Conservation (phyloP, 345 rosid species). For the Hevea brasiliensis region DNA sequence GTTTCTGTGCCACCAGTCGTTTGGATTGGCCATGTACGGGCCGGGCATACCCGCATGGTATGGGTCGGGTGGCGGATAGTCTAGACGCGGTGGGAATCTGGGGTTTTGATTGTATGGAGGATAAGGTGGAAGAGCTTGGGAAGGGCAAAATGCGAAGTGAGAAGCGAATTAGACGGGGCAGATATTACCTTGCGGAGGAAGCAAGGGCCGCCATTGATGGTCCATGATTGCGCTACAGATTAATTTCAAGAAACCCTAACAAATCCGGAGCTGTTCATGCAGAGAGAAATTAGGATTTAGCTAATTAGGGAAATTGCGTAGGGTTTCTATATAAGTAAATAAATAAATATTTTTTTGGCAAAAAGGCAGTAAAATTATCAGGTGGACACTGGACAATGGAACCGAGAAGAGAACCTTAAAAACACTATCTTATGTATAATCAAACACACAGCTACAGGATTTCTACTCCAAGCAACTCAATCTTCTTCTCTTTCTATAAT, state of each 20-base stretch:
- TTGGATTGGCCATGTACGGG: slow-evolving; percentile 12
- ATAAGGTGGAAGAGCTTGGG: slow-evolving; percentile 30
- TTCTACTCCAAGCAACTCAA: no score
- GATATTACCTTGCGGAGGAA: slow-evolving; percentile 38
- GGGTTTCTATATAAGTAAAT: no score
- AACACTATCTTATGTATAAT: no score
- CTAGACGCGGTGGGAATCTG: slow-evolving; percentile 38
- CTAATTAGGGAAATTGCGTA: background rate
- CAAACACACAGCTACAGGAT: no score
- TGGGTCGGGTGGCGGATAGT: slow-evolving; percentile 43
- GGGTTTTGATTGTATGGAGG: slow-evolving; percentile 40
- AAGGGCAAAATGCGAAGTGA: slow-evolving; percentile 77
- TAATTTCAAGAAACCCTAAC: slow-evolving; percentile 10
- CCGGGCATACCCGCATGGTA: slow-evolving; percentile 28
- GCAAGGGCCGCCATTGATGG: slow-evolving; percentile 63
- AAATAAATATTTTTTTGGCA: no score
- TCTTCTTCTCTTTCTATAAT: no score
- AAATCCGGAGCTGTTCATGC: no score
- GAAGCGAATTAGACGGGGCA: slow-evolving; percentile 63
- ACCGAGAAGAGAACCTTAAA: no score
- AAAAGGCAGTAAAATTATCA: no score
- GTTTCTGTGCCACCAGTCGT: slow-evolving; percentile 39
- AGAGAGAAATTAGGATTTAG: no score
- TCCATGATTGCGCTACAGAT: slow-evolving; percentile 23
- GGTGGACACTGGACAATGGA: no score